Conservation (phyloP, 202 grass and related monocot genomes). For the Dendrocalamus latiflorus region DNA sequence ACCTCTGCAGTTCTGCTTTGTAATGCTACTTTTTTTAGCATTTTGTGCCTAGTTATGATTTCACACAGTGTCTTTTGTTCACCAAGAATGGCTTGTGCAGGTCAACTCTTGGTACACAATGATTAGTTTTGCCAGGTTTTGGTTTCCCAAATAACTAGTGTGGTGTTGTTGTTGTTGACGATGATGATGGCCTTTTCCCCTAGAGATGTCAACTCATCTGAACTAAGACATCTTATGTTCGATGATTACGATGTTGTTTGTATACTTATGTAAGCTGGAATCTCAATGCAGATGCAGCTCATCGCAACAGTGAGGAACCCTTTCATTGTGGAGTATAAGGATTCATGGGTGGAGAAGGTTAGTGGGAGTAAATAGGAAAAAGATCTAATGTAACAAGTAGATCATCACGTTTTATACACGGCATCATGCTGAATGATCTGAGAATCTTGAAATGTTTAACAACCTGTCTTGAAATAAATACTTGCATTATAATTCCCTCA, state of each 20-base stretch:
- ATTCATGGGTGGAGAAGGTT: conserved; percentile 97
- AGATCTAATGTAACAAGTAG: not conserved
- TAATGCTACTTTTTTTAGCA: not conserved
- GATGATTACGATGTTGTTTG: not conserved
- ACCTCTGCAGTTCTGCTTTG: conserved; percentile 10
- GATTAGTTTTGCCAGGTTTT: conserved; percentile 13
- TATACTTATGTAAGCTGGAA: not conserved
- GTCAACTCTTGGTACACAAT: conserved; percentile 27
- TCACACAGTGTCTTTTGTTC: conserved; percentile 19
- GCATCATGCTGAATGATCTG: not conserved
- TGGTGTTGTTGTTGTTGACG: conserved; percentile 1
- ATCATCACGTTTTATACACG: not conserved
- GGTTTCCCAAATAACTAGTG: not conserved
- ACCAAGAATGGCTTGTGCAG: not conserved
- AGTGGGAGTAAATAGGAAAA: not conserved
- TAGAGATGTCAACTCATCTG: conserved; percentile 21
- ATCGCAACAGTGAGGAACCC: conserved; percentile 80
- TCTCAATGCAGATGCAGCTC: conserved; percentile 65
- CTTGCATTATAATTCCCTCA: not conserved
- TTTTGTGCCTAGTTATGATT: conserved; percentile 15
- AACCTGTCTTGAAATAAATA: not conserved
- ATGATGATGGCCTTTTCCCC: not conserved
- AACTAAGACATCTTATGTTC: not conserved
- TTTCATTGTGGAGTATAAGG: conserved; percentile 94
- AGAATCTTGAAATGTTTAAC: not conserved